Evolutionary conservation across 768 basidiomycete genomes (phyloP).

Genomic region (Leccinum disarticulatum): DNA sequence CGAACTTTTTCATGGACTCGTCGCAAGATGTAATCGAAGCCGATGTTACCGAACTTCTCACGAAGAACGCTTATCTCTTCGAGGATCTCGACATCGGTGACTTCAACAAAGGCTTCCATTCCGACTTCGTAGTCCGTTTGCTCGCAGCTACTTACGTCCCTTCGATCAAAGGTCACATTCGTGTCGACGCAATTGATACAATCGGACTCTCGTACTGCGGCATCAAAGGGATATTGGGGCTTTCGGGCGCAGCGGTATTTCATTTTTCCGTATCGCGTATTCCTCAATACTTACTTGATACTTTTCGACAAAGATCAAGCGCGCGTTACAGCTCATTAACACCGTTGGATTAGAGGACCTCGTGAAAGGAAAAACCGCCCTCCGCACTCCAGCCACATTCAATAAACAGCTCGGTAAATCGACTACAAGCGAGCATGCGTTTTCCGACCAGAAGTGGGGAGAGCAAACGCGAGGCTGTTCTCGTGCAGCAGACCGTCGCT

Average conservation of each 20-base stretch:
- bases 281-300: background rate
- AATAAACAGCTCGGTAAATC: background rate
- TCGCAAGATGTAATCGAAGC: background rate
- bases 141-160: background rate
- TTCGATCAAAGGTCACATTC: background rate
- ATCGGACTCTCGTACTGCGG: background rate
- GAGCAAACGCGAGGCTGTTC: no score
- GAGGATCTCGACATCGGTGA: background rate
- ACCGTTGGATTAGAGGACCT: no score
- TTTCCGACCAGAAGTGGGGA: background rate
- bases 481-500: no score
- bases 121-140: background rate
- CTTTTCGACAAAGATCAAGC: background rate
- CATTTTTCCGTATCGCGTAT: background rate
- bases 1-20: background rate
- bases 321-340: background rate
- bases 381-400: background rate
- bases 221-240: background rate
- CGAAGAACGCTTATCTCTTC: background rate
- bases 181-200: background rate
- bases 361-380: no score
- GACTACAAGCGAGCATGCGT: background rate
- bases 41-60: background rate
- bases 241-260: background rate
- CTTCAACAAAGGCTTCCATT: background rate